Percentiles rank a stretch among this genome's conserved stretches.
Evolutionary conservation across 139 green algal species (phyloP).

Genomic region (Tetradesmus obliquus): DNA sequence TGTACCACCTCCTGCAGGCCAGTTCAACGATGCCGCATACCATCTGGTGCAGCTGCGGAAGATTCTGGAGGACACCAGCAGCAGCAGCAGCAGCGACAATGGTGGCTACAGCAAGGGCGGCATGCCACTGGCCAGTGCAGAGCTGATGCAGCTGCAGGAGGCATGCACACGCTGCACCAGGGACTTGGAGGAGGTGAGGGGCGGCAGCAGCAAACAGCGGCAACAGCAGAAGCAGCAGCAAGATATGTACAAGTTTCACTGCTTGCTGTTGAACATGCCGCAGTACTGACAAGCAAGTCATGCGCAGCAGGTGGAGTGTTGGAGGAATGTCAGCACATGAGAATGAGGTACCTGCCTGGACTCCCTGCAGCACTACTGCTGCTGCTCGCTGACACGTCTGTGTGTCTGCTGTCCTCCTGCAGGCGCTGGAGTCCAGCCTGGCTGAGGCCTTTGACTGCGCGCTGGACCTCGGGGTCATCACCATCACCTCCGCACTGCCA

Average conservation of each 20-base stretch:
- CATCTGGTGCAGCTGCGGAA: conserved; percentile 38
- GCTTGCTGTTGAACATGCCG: no score
- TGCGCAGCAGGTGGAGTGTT: no score
- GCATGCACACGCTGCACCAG: conserved; percentile 31
- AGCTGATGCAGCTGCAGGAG: conserved; percentile 33
- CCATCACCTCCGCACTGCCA: conserved; percentile 42
- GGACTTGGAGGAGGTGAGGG: conserved; percentile 39
- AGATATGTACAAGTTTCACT: no score
- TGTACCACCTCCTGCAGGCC: conserved; percentile 19
- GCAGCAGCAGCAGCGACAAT: not conserved
- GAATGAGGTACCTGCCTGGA: no score
- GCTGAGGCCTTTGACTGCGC: conserved; percentile 31
- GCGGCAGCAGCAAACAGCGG: not conserved
- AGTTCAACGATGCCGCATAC: conserved; percentile 38
- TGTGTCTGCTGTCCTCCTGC: not conserved
- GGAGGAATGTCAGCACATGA: no score
- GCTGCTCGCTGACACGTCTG: no score
- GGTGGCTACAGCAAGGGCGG: not conserved
- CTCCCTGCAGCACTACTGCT: no score
- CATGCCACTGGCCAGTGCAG: not conserved
- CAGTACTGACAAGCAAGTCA: no score
- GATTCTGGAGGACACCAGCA: conserved; percentile 36
- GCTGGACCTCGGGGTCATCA: conserved; percentile 17
- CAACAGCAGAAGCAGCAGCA: conserved; percentile 8
- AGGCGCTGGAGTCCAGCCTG: conserved; percentile 35